These are phyloP conservation scores for Nicotiana sylvestris DNA, from an alignment of 257 asterid genomes.

Conservation along the genomic window DNA sequence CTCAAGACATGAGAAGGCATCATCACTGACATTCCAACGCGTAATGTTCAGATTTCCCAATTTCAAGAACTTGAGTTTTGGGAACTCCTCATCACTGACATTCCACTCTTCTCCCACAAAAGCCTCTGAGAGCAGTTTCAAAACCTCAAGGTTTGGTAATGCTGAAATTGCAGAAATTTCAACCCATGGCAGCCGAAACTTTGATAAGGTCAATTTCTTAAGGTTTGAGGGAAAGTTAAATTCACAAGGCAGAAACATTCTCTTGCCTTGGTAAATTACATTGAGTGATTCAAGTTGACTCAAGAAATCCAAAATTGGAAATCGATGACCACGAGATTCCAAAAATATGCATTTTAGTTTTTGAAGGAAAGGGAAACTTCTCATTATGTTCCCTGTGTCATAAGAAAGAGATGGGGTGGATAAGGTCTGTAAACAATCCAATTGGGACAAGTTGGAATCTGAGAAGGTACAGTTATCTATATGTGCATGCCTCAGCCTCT, in stretches of 20 bases:
- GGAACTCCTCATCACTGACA: slow-evolving; percentile 2
- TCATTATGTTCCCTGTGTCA: neutral
- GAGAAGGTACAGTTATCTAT: neutral
- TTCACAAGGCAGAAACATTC: no score
- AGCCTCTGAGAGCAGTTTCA: neutral
- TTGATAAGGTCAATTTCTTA: neutral
- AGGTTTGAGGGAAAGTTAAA: slow-evolving; percentile 12
- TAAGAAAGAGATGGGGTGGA: neutral
- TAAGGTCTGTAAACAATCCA: neutral
- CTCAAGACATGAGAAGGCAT: slow-evolving; percentile 19
- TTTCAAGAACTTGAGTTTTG: slow-evolving; percentile 13
- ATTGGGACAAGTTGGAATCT: neutral
- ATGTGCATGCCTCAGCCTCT: slow-evolving; percentile 14
- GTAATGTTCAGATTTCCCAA: neutral
- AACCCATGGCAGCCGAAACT: neutral
- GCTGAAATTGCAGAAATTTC: slow-evolving; percentile 4
- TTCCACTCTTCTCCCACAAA: slow-evolving; percentile 6
- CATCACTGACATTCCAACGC: slow-evolving; percentile 9
- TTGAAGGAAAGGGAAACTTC: slow-evolving; percentile 9
- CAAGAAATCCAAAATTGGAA: neutral
- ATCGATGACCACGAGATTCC: neutral
- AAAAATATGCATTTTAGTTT: neutral
- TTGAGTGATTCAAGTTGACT: slow-evolving; percentile 10
- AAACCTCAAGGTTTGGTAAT: slow-evolving; percentile 15
- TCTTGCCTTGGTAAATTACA: neutral